phyloP scores from a whole-genome alignment of 1,139 yeast genomes.

The Debaryomyces nepalensis region DNA sequence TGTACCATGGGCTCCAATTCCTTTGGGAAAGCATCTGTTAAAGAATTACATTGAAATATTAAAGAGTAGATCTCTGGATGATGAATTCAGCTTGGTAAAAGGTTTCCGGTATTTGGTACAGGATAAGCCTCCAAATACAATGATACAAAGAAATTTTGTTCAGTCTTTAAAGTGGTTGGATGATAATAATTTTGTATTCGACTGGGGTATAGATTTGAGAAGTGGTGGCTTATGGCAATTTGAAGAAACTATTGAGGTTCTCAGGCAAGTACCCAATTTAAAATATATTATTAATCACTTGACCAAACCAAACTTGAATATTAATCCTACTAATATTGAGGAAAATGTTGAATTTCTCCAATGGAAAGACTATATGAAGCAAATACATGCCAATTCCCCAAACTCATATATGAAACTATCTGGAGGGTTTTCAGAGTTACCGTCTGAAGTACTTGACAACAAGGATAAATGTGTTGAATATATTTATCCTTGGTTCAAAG shows the following conservation, averaged over 20 bases:
- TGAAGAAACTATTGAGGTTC: constrained; percentile 31
- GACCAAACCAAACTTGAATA: constrained; percentile 38
- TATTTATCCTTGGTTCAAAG: constrained; percentile 37
- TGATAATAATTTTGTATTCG: constrained; percentile 32
- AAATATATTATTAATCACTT: constrained; percentile 43
- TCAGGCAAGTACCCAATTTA: constrained; percentile 25
- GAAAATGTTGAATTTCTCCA: constrained; percentile 13
- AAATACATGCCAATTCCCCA: constrained; percentile 25
- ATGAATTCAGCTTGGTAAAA: constrained; percentile 20
- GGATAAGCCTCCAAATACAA: constrained; percentile 40
- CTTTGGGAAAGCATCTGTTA: constrained; percentile 19
- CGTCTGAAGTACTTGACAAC: constrained; percentile 18
- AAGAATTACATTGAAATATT: constrained; percentile 16
- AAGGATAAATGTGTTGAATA: constrained; percentile 20
- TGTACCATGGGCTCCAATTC: constrained; percentile 25
- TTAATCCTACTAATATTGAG: constrained; percentile 17
- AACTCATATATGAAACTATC: constrained; percentile 41
- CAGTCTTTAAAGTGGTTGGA: constrained; percentile 37
- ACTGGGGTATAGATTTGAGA: constrained; percentile 45
- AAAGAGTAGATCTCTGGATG: constrained; percentile 12
- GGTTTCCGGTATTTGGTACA: constrained; percentile 48
- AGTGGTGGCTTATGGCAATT: constrained; percentile 44
- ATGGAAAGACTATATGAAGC: constrained; percentile 28
- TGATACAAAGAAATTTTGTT: constrained; percentile 29
- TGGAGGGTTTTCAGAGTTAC: constrained; percentile 46